Evolutionary conservation across 352 stramenopile genomes (phyloP).

Genomic region (Phytophthora cactorum): DNA sequence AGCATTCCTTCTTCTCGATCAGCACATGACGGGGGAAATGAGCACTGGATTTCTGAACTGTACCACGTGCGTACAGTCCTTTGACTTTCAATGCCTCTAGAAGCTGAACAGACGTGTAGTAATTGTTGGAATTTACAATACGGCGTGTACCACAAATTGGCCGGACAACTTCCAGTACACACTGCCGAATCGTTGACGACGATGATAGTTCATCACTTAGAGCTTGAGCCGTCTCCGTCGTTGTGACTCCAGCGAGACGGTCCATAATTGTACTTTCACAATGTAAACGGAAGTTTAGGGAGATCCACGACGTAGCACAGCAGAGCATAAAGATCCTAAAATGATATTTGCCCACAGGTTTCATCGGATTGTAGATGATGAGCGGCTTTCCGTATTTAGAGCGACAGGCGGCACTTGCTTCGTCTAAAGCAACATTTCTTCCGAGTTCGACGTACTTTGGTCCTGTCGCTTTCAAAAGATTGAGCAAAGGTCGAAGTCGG

Average conservation of each 20-base stretch:
- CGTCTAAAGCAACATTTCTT: conserved; percentile 5
- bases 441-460: background rate
- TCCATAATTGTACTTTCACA: conserved; percentile 29
- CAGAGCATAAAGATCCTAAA: conserved; percentile 40
- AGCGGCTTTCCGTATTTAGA: conserved; percentile 13
- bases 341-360: conserved; percentile 41
- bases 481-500: background rate
- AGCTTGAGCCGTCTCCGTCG: background rate
- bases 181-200: conserved; percentile 15
- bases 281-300: conserved; percentile 36
- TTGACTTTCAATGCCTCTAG: conserved; percentile 27
- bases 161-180: conserved; percentile 34
- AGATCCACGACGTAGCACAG: conserved; percentile 32
- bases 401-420: background rate
- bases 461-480: background rate
- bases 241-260: conserved; percentile 12
- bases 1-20: conserved; percentile 21
- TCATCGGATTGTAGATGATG: conserved; percentile 19
- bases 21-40: conserved; percentile 32
- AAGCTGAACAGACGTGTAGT: conserved; percentile 43
- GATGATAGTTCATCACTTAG: conserved; percentile 12
- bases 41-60: conserved; percentile 21
- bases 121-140: conserved; percentile 45
- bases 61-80: conserved; percentile 29
- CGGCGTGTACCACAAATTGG: conserved; percentile 25